Evolutionary conservation across 768 basidiomycete species (phyloP), one percentile per base, ranked within the genome.

Genomic region (Mrakia blollopis): DNA sequence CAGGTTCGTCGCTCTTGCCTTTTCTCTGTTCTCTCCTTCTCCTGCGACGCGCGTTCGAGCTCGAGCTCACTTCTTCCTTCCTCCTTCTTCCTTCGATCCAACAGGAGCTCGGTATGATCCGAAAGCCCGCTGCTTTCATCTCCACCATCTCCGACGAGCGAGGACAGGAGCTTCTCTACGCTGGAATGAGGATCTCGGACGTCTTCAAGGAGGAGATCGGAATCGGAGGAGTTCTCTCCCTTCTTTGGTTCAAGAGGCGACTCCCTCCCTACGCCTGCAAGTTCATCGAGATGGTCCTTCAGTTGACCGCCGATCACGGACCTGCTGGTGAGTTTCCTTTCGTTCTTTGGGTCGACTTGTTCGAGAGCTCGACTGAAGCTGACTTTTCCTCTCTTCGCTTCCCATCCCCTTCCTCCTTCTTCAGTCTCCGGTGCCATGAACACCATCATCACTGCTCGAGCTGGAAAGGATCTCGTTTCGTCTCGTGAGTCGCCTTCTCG

Each of bases 261-360:
- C 65, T 74, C 72, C 50, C 37, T 28, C 35, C 72, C 18, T 78
- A 91, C 88, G 96, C 95, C 67, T 90, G 94, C 84, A 98, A 98
- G 87, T 99, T 99, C 88, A 91, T 99, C 84, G 96, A 99, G 87
- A 99, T 98, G 97, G 94, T 98, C 73, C 88, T 99, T 83, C 96
- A 97, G 93, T 88, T 99, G 80, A 99, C 96, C 18, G 96, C 96
- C 79, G 96, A 99, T 85, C 96, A 98, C 86, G 94, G 94, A 82
- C 94, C 94, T 11, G 78, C 78, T 30, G 41, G 69, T 52, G 69
- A 44, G 69, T 70, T 23, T 44, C 28, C 25, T 5, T 47, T 30
- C 14, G 23, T 47, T 75, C 63, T 14, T 28, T n/a, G n/a, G n/a
- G n/a, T n/a, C 37, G 23, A 32, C 21, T 57, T 18, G 37, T n/a